A percentile compares a stretch with the other conserved stretches of the same genome.
Conservation (phyloP, 2,329 filamentous ascomycete species). For the Hymenoscyphus repandus region DNA sequence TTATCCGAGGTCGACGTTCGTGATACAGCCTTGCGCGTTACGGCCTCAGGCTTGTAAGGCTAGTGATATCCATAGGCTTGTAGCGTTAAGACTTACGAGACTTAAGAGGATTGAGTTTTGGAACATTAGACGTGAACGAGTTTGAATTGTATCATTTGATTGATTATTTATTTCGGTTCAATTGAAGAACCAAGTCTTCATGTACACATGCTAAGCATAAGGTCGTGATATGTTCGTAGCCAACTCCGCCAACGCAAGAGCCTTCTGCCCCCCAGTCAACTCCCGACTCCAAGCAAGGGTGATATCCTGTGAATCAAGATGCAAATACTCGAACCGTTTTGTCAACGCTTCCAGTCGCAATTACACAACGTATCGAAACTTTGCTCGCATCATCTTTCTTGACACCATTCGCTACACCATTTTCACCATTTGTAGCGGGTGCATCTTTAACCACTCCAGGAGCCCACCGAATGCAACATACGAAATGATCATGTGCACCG, state of each 20-base stretch:
- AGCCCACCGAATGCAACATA: conserved; percentile 84
- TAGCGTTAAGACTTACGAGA: too few relatives aligned
- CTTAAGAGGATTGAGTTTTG: too few relatives aligned
- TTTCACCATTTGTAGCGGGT: conserved; percentile 39
- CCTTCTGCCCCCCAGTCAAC: conserved; percentile 17
- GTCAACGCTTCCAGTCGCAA: conserved; percentile 85
- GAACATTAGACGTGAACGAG: too few relatives aligned
- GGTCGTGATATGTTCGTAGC: conserved; percentile 27
- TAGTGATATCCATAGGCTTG: too few relatives aligned
- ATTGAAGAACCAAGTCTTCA: conserved; percentile 13
- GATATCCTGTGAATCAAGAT: conserved; percentile 24
- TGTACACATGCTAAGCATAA: conserved; percentile 28
- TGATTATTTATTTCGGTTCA: conserved; percentile 11
- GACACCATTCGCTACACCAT: conserved; percentile 44
- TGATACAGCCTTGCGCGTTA: too few relatives aligned
- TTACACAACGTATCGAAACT: conserved; percentile 72
- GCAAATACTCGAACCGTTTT: conserved; percentile 75
- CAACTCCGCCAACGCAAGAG: conserved; percentile 13
- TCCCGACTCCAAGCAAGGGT: conserved; percentile 13
- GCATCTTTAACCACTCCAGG: conserved; percentile 65
- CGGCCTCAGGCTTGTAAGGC: too few relatives aligned
- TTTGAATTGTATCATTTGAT: neutral
- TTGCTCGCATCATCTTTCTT: conserved; percentile 41
- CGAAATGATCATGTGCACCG: conserved; percentile 77
- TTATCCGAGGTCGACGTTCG: too few relatives aligned